These are phyloP conservation scores for Sanghuangporus baumii DNA, from an alignment of 1,284 basidiomycete genomes.

Conservation along the genomic window DNA sequence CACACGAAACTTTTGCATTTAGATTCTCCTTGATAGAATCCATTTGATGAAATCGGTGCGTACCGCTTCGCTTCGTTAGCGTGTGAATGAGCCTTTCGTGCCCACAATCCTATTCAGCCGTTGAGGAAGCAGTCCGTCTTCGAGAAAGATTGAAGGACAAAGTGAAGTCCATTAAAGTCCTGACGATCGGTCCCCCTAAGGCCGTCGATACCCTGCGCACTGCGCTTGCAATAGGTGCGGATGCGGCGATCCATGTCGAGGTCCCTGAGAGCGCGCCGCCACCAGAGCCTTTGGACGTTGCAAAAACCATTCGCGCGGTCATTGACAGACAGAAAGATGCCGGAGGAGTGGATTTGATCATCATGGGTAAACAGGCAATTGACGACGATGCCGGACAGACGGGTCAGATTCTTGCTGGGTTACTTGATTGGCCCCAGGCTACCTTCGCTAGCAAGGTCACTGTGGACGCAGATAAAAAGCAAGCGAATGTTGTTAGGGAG, in stretches of 20 bases:
- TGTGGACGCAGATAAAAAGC: conserved; percentile 63
- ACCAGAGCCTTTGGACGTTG: conserved; percentile 84
- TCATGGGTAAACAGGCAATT: conserved; percentile 98
- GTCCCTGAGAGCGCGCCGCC: conserved; percentile 65
- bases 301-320: conserved; percentile 77
- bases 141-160: conserved; percentile 76
- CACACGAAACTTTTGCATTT: not conserved
- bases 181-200: conserved; percentile 92
- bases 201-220: conserved; percentile 89
- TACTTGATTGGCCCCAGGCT: conserved; percentile 91
- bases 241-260: conserved; percentile 89
- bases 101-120: conserved; percentile 50
- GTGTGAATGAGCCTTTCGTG: not conserved
- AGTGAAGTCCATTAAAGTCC: conserved; percentile 82
- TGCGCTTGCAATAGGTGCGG: conserved; percentile 97
- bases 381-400: conserved; percentile 98
- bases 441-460: conserved; percentile 93
- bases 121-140: conserved; percentile 94
- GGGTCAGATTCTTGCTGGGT: conserved; percentile 94
- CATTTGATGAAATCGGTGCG: conserved; percentile 92
- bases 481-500: conserved; percentile 79
- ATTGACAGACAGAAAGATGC: conserved; percentile 65
- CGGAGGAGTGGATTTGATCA: conserved; percentile 75
- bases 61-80: not conserved
- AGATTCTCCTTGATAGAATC: conserved; percentile 56